Evolutionary conservation across 1,139 yeast genomes (phyloP), one percentile per base, ranked within the genome.

Genomic region (Geotrichum carabidarum): DNA sequence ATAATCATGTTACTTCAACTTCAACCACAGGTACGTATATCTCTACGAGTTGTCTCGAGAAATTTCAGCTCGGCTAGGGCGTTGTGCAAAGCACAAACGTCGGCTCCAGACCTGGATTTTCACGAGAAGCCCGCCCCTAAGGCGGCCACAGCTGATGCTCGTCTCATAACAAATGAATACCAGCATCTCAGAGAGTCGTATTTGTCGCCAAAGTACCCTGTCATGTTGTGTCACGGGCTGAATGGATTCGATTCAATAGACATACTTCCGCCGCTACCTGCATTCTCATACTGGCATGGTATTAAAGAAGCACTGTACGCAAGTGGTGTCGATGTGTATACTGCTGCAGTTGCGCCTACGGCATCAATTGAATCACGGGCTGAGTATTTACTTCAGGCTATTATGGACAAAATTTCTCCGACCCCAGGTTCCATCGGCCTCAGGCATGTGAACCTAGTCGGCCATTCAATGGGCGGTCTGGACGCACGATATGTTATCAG

Each of bases 391-490:
- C 78, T 84, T 62, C 65, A 69, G 4, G 81, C 79, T 60, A 77
- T 89, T 2, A 72, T 77, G 43, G 63, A 66, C 8, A 74, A 78
- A 57, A 74, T 80, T 8, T 22, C 27, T 5, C 50, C 56, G n/a
- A 50, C 55, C 59, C 3, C 48, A 56, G 12, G 55, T 59, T 2
- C 63, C 62, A 44, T 50, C 58, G 17, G 56, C 59, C 49, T 59
- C 14, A 48, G 56, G 30, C 57, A 57, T 14, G 47, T 90, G 14
- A 90, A 90, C 65, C 69, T 90, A 41, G 76, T 90, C 18, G 94
- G 95, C n/a, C 97, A 90, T 66, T 88, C 96, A 0, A 89, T 90
- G 96, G 97, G 97, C 8, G 97, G 97, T 0, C 71, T 90, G 43
- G 97, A 90, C 67, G 81, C 91, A 41, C 71, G 97, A 50, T 87